These are phyloP conservation scores for Vigna radiata DNA, from an alignment of 306 rosid species.

Conservation along the genomic window DNA sequence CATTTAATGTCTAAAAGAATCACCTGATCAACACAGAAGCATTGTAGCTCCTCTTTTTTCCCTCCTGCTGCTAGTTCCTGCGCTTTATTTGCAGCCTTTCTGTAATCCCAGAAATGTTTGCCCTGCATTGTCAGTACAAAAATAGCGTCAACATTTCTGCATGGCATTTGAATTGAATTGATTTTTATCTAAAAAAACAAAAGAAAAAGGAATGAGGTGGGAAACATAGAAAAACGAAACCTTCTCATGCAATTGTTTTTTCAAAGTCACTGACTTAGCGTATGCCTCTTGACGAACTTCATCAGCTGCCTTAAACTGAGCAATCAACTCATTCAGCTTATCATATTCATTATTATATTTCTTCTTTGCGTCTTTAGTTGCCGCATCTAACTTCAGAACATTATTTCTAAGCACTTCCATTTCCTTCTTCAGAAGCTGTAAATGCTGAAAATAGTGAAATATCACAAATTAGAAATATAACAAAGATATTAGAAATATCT, in stretches of 20 bases:
- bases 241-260: slow-evolving; percentile 69
- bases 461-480: slow-evolving; percentile 2
- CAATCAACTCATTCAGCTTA: slow-evolving; percentile 51
- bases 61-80: slow-evolving; percentile 57
- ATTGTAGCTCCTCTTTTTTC: slow-evolving; percentile 67
- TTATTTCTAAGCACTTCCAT: slow-evolving; percentile 64
- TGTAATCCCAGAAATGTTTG: slow-evolving; percentile 71
- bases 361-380: slow-evolving; percentile 67
- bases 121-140: slow-evolving; percentile 56
- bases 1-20: slow-evolving; percentile 30
- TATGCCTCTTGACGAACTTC: slow-evolving; percentile 80
- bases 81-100: slow-evolving; percentile 54
- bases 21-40: slow-evolving; percentile 73
- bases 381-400: slow-evolving; percentile 62
- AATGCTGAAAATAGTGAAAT: slow-evolving; percentile 40
- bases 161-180: slow-evolving; percentile 13
- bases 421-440: slow-evolving; percentile 69
- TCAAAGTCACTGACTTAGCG: slow-evolving; percentile 63
- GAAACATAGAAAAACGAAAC: slow-evolving; percentile 46
- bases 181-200: not conserved
- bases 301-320: slow-evolving; percentile 69
- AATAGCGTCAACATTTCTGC: slow-evolving; percentile 40
- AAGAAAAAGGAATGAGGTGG: slow-evolving; percentile 1
- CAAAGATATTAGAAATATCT: slow-evolving; percentile 3
- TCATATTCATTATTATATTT: slow-evolving; percentile 54